Base-by-base conservation (phyloP, 371 early-diverging fungal genomes). In the Neoconidiobolus thromboides region DNA sequence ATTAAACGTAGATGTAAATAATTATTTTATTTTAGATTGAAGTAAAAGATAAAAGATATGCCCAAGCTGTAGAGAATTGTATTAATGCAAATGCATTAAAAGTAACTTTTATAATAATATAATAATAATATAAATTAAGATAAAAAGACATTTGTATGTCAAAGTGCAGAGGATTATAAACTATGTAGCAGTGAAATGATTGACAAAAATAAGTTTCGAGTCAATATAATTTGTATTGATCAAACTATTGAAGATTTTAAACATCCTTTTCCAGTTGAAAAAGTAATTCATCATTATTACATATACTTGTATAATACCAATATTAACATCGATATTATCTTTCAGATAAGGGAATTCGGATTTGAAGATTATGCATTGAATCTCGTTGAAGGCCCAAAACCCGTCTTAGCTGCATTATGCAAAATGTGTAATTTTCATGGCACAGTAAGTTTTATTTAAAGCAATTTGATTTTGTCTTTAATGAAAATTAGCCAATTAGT, bases 341-440 rank as follows among this genome's bases (percentile, higher is more conserved):
- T 40, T 9, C 58, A 62, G 69, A 62, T 74, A 4, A 48, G 61
- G 3, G 61, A 26, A 3, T 70, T 73, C 55, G 87, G 86, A 1
- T 82, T 96, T 67, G 85, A 85, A 36, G 75, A 84, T 50, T 88
- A 79, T 62, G 63, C 82, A 12, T 64, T 79, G 36, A 85, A 91
- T 61, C 72, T 82, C 10, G 54, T 96, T n/a, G 83, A 84, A 15
- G 90, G 83, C 0, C 89, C 90, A 2, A 68, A 71, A 0, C 71
- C 76, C 2, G 69, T 92, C 0, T 60, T 86, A 39, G 75, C 74
- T 0, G 77, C 80, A 7, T 63, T 92, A 41, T 89, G 91, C 62
- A 59, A 69, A 10, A 68, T 73, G 51, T 65, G 71, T 7, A 58
- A 69, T 0, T 64, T 91, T 14, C 79, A 91, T 62, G 55, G 63